Base-by-base conservation (phyloP, 164 flowering plant species). In the Cinnamomum micranthum region DNA sequence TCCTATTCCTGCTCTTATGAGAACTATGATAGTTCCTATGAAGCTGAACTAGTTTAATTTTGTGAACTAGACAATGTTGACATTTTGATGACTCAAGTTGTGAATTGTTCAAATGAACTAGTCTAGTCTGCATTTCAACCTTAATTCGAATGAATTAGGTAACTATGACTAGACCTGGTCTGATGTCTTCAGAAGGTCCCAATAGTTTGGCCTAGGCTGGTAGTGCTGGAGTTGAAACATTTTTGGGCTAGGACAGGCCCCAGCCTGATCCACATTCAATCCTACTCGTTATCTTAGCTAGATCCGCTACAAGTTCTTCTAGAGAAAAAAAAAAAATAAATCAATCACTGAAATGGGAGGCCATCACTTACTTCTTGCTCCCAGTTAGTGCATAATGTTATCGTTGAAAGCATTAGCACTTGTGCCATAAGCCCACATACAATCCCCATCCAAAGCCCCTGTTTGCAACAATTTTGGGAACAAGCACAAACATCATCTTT, bases 391-490 rank as follows among this genome's bases (percentile, higher is more conserved):
- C 86, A 78, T 1, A 86, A 17, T 27, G 90, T 84, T 4, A 90
- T 71, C 63, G 75, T 68, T 2, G 78, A 17, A 65, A 92, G 87
- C 25, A 79, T 79, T 0, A 74, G 4, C 17, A 75, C 81, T 85
- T 92, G 92, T 23, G 86, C 87, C 7, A 71, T 2, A 28, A 90
- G 84, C 2, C 86, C 97, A 68, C 90, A 87, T 66, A 89, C 82
- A 71, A 87, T 81, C 74, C 97, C 95, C 50, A 85, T 31, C 92
- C 94, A 89, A 0, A 92, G 88, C 55, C 97, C 97, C 94, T 92
- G 67, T 41, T 41, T 41, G 10, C 47, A 41, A 41, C 47, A 41
- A 41, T 41, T 41, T 41, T 17, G 19, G 22, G 6, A 33, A 41
- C 20, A 73, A 72, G 74, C 55, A 14, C 17, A 20, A 71, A 59